Evolutionary conservation across 495 filamentous ascomycete genomes (phyloP).

Genomic region (Aspergillus ostianus): DNA sequence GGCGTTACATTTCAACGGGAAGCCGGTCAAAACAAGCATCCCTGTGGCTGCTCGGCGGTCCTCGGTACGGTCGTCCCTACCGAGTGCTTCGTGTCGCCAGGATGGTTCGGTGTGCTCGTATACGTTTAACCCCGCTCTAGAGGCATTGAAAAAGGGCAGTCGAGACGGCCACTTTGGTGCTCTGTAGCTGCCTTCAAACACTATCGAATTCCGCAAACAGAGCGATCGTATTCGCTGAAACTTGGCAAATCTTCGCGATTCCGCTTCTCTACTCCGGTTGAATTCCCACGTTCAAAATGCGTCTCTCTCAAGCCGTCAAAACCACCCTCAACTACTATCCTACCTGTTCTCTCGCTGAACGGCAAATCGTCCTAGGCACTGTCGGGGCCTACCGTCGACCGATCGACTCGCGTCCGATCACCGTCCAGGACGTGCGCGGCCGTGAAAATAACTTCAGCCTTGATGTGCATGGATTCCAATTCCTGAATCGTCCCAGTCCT

Average conservation of each 20-base stretch:
- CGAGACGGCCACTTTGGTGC: background rate
- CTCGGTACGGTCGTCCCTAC: background rate
- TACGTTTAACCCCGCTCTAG: background rate
- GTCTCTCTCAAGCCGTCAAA: constrained; percentile 1
- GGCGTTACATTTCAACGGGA: background rate
- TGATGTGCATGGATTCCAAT: constrained; percentile 7
- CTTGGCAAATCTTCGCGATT: background rate
- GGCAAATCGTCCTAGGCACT: background rate
- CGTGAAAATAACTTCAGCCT: background rate
- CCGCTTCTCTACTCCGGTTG: background rate
- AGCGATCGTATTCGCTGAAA: background rate
- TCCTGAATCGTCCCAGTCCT: background rate
- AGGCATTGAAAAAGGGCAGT: background rate
- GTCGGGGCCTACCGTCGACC: background rate
- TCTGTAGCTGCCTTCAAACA: background rate
- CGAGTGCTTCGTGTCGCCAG: background rate
- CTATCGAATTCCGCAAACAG: background rate
- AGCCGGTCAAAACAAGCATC: background rate
- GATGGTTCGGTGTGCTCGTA: background rate
- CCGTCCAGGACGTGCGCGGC: constrained; percentile 4
- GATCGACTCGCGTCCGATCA: background rate
- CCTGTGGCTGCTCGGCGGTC: background rate
- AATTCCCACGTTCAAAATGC: background rate
- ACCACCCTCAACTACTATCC: constrained; percentile 5
- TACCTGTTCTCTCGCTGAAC: background rate